phyloP scores from a whole-genome alignment of 2,329 filamentous ascomycete species.

The Fusarium sororula region DNA sequence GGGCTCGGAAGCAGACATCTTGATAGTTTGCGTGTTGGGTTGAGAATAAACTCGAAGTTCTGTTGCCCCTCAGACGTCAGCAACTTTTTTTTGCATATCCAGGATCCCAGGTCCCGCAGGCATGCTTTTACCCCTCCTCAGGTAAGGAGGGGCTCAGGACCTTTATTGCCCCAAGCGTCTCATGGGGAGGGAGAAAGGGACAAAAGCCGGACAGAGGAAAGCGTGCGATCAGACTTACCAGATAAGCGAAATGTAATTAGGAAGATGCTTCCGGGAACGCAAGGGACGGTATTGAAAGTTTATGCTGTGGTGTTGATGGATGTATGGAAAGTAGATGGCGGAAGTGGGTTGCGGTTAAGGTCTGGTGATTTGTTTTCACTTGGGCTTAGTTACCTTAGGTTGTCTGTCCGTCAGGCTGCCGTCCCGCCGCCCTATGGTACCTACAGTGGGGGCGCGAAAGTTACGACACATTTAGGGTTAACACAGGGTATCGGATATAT shows the following conservation, averaged over 20 bases:
- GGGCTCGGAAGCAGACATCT: constrained; percentile 60
- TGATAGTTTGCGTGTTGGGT: constrained; percentile 37
- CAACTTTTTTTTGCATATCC: constrained; percentile 19
- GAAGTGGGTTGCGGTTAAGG: constrained; percentile 38
- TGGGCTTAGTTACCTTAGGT: constrained; percentile 6
- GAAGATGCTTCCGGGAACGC: constrained; percentile 6
- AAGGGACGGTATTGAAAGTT: constrained; percentile 10
- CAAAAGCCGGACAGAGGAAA: background rate
- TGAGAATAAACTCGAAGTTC: constrained; percentile 16
- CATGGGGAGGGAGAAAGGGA: background rate
- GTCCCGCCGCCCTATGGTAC: constrained; percentile 15
- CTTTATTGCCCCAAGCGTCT: constrained; percentile 17
- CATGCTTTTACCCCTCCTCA: constrained; percentile 37
- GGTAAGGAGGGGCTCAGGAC: constrained; percentile 28
- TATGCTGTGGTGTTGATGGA: constrained; percentile 26
- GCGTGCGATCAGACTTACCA: constrained; percentile 23
- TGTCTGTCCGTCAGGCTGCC: constrained; percentile 23
- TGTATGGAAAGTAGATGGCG: constrained; percentile 20
- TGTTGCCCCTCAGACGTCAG: constrained; percentile 31
- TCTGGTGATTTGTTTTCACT: constrained; percentile 43
- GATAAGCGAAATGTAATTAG: constrained; percentile 30
- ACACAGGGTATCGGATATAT: no score
- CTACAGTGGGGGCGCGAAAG: no score
- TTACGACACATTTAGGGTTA: no score
- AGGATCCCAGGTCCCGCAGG: constrained; percentile 26